Conservation (phyloP, 495 filamentous ascomycete genomes). For the Alectoria sarmentosa region DNA sequence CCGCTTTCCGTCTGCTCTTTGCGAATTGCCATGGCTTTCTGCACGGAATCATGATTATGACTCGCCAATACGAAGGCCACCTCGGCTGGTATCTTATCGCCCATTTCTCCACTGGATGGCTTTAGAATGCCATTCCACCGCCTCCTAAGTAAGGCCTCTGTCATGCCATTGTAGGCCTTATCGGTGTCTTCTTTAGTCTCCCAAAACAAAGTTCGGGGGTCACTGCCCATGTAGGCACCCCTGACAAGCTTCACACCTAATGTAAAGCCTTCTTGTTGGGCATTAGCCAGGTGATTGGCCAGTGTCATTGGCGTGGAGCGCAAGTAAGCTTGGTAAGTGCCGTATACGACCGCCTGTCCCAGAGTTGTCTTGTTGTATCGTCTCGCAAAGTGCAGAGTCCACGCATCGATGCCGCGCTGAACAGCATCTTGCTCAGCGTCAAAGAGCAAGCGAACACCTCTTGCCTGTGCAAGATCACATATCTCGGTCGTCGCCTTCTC, state of each 20-base stretch:
- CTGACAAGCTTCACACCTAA: constrained; percentile 88
- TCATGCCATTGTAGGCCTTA: constrained; percentile 53
- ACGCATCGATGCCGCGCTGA: constrained; percentile 77
- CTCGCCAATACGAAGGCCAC: constrained; percentile 74
- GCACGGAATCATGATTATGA: constrained; percentile 83
- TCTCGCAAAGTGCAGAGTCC: constrained; percentile 73
- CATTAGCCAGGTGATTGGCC: constrained; percentile 56
- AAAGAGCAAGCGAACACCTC: constrained; percentile 70
- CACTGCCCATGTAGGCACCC: constrained; percentile 79
- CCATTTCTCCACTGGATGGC: constrained; percentile 29
- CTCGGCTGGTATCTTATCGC: constrained; percentile 45
- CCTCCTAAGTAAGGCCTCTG: constrained; percentile 50
- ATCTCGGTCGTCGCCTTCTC: constrained; percentile 63
- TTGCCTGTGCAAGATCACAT: constrained; percentile 65
- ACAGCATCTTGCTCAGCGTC: constrained; percentile 83
- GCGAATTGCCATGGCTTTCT: constrained; percentile 56
- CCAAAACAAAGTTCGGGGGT: constrained; percentile 72
- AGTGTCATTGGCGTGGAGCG: constrained; percentile 61
- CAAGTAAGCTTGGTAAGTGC: constrained; percentile 80
- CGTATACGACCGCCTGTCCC: constrained; percentile 59
- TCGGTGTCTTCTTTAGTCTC: constrained; percentile 80
- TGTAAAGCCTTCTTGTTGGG: constrained; percentile 61
- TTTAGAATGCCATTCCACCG: constrained; percentile 47
- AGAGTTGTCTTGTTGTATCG: constrained; percentile 60
- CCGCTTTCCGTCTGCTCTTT: constrained; percentile 41